Evolutionary conservation across 2,329 filamentous ascomycete genomes (phyloP).

Genomic region (Coniosporium tulheliwenetii): DNA sequence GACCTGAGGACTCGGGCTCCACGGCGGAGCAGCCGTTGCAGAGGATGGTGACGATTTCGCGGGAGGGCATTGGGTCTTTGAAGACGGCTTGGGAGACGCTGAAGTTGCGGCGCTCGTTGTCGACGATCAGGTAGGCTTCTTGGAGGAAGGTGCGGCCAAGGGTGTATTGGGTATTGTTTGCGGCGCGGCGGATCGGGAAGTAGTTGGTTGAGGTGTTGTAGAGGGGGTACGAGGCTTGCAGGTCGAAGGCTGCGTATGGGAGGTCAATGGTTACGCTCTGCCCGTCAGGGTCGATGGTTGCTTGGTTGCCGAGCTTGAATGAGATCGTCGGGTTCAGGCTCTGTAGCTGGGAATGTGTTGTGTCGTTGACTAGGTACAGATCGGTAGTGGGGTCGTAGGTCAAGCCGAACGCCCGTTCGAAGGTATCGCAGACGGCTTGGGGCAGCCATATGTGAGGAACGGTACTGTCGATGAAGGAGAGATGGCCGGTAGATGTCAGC

Average conservation of each 20-base stretch:
- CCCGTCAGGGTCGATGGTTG: slow-evolving; percentile 10
- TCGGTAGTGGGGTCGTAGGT: slow-evolving; percentile 19
- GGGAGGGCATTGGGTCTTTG: slow-evolving; percentile 1
- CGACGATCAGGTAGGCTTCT: slow-evolving; percentile 13
- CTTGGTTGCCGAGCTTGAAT: slow-evolving; percentile 11
- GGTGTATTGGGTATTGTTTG: slow-evolving; percentile 10
- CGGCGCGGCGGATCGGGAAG: slow-evolving; percentile 11
- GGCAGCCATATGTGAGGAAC: slow-evolving; percentile 26
- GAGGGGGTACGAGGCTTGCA: slow-evolving; percentile 8
- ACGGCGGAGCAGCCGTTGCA: neutral
- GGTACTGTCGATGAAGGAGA: slow-evolving; percentile 22
- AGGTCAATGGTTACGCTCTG: slow-evolving; percentile 8
- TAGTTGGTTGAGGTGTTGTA: slow-evolving; percentile 6
- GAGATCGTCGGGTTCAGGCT: slow-evolving; percentile 19
- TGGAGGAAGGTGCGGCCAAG: slow-evolving; percentile 13
- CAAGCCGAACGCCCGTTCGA: slow-evolving; percentile 23
- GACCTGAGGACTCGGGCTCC: neutral
- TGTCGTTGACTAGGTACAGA: slow-evolving; percentile 23
- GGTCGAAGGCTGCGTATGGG: slow-evolving; percentile 16
- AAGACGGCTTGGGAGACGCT: slow-evolving; percentile 10
- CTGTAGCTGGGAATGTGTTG: slow-evolving; percentile 16
- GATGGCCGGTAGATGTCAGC: slow-evolving; percentile 6
- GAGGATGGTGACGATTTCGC: slow-evolving; percentile 4
- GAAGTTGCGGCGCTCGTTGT: slow-evolving; percentile 11
- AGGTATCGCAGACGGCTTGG: slow-evolving; percentile 17